These are phyloP conservation scores for Lodderomyces orthopsilosis DNA, from an alignment of 1,139 yeast genomes.

Conservation along the genomic window DNA sequence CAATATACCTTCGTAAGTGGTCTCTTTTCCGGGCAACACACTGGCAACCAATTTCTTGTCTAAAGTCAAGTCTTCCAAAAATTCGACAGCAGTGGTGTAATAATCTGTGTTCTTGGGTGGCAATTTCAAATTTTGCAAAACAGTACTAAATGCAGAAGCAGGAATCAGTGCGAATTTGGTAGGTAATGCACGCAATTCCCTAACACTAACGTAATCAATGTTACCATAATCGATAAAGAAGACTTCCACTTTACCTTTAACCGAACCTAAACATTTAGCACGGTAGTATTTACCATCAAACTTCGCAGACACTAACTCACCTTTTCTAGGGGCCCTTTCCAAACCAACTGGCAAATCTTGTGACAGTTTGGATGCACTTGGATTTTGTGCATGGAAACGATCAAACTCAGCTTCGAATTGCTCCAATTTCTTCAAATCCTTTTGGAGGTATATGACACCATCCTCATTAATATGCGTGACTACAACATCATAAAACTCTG, in stretches of 20 bases:
- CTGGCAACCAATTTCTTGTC: slow-evolving; percentile 61
- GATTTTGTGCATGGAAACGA: slow-evolving; percentile 40
- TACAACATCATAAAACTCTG: slow-evolving; percentile 59
- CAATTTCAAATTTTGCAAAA: slow-evolving; percentile 52
- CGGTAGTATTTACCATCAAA: slow-evolving; percentile 59
- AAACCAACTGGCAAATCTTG: slow-evolving; percentile 49
- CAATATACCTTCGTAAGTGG: slow-evolving; percentile 50
- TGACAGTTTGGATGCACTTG: slow-evolving; percentile 36
- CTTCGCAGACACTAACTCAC: slow-evolving; percentile 60
- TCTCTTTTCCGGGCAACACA: slow-evolving; percentile 41
- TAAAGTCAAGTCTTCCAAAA: slow-evolving; percentile 52
- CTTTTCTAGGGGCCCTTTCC: slow-evolving; percentile 47
- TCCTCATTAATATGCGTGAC: slow-evolving; percentile 49
- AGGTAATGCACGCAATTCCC: slow-evolving; percentile 56
- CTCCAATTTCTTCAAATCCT: slow-evolving; percentile 34
- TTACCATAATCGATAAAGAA: slow-evolving; percentile 69
- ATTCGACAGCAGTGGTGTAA: slow-evolving; percentile 55
- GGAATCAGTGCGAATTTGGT: slow-evolving; percentile 47
- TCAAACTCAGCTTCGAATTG: slow-evolving; percentile 48
- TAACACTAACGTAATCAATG: slow-evolving; percentile 44
- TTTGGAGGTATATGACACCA: slow-evolving; percentile 58
- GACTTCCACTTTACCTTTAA: slow-evolving; percentile 51
- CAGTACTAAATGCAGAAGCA: slow-evolving; percentile 58
- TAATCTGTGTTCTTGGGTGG: slow-evolving; percentile 68
- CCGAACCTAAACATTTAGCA: slow-evolving; percentile 53